Base-by-base conservation (phyloP, 164 flowering plant species). In the Aristolochia fimbriata region DNA sequence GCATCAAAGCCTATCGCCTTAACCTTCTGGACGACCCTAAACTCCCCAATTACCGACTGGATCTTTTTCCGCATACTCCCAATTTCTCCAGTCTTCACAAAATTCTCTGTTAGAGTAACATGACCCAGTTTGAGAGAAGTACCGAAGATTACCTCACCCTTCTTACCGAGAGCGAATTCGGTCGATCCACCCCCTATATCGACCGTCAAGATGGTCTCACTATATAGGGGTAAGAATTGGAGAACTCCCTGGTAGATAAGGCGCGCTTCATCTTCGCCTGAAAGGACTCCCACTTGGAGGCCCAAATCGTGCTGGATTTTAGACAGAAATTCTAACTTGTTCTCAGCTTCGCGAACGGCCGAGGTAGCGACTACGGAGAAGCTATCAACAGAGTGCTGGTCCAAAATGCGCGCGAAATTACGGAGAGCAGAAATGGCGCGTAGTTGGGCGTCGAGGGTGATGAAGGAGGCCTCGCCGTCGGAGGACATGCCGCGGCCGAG, bases 131-230 rank as follows among this genome's bases (percentile, higher is more conserved):
- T 81, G 59, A 85, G 68, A 0, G 92, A 88, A 16, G 20, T 65
- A 0, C 76, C 77, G 51, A 66, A 79, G 3, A 69, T 4, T 48
- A 83, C 81, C 10, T 68, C 58, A 23, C 91, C 96, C 4, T 54
- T 0, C 17, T 63, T 57, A 22, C 86, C 88, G 1, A 85, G 47
- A 0, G 72, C 79, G 57, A 88, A 73, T 60, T 87, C 88, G 27
- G 89, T 83, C 1, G 91, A 88, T 33, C 96, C 87, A 23, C 89
- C 91, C 19, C 91, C 91, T 10, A 82, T 82, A 61, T 84, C 90
- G 16, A 88, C 70, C 11, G 69, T 60, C 41, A 85, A 66, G 1
- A 74, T 78, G 15, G 69, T 65, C 37, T 67, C 75, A 2, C 70
- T 67, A 57, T 50, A 70, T 41, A 80, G 60, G 0, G 90, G 86